These are phyloP conservation scores for Citrus australasica DNA, from an alignment of 345 rosid genomes.

Conservation along the genomic window DNA sequence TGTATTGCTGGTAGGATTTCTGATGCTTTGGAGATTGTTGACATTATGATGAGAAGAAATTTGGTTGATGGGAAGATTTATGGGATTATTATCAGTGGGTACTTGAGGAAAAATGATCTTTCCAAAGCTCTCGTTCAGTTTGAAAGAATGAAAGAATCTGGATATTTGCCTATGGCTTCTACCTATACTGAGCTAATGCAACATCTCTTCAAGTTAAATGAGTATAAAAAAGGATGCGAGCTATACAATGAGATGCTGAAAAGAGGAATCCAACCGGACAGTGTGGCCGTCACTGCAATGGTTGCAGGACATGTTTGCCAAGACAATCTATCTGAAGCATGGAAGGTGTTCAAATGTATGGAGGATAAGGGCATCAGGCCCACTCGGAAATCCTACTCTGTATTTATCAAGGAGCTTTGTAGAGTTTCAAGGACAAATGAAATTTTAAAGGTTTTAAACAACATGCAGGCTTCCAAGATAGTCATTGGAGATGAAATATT, in stretches of 20 bases:
- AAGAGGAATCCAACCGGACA: slow-evolving; percentile 52
- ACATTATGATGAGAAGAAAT: slow-evolving; percentile 59
- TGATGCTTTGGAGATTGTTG: slow-evolving; percentile 74
- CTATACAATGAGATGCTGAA: slow-evolving; percentile 67
- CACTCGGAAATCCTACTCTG: slow-evolving; percentile 48
- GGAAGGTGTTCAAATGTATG: slow-evolving; percentile 56
- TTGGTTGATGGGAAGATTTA: slow-evolving; percentile 46
- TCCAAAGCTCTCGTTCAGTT: slow-evolving; percentile 56
- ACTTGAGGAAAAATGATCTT: slow-evolving; percentile 53
- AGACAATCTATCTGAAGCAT: slow-evolving; percentile 59
- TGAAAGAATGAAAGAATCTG: slow-evolving; percentile 48
- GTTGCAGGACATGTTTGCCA: slow-evolving; percentile 63
- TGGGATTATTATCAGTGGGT: slow-evolving; percentile 54
- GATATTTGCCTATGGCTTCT: slow-evolving; percentile 41
- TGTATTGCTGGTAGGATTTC: slow-evolving; percentile 56
- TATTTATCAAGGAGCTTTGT: slow-evolving; percentile 68
- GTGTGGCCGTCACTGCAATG: slow-evolving; percentile 52
- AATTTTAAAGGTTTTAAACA: slow-evolving; percentile 43
- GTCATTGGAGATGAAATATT: slow-evolving; percentile 46
- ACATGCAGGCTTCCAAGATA: slow-evolving; percentile 52
- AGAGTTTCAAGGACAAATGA: slow-evolving; percentile 50
- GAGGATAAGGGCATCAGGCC: slow-evolving; percentile 54
- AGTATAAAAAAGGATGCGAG: slow-evolving; percentile 52
- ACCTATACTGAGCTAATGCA: slow-evolving; percentile 75
- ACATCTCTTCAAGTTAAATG: slow-evolving; percentile 43